phyloP scores from a whole-genome alignment of 306 rosid species.

The Parietaria judaica region DNA sequence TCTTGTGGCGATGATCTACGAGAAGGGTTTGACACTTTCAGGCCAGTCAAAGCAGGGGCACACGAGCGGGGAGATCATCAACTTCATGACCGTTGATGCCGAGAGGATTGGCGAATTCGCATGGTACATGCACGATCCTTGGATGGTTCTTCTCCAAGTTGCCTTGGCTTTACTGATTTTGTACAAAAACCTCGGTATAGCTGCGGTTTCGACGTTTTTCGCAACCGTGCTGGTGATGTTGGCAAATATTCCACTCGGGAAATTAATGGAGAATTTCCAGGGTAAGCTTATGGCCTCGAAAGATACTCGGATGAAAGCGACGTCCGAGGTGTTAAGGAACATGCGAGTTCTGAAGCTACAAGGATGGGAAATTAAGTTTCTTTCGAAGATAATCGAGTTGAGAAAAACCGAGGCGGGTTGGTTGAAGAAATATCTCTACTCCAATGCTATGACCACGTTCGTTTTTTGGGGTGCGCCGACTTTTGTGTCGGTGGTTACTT shows the following conservation, averaged over 20 bases:
- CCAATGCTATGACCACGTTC: conserved; percentile 36
- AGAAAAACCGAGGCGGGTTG: conserved; percentile 56
- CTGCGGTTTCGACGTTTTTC: conserved; percentile 56
- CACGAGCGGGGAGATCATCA: conserved; percentile 67
- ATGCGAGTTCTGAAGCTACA: conserved; percentile 86
- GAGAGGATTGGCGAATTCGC: conserved; percentile 53
- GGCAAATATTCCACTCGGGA: conserved; percentile 58
- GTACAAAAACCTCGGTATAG: conserved; percentile 66
- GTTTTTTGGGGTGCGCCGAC: conserved; percentile 68
- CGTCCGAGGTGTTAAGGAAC: conserved; percentile 65
- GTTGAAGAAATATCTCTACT: conserved; percentile 48
- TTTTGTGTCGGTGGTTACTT: conserved; percentile 64
- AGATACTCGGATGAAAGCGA: conserved; percentile 76
- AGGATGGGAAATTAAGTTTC: conserved; percentile 90
- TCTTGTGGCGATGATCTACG: conserved; percentile 50
- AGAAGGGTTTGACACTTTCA: conserved; percentile 61
- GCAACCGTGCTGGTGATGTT: conserved; percentile 60
- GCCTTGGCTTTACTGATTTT: conserved; percentile 54
- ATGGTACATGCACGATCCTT: conserved; percentile 65
- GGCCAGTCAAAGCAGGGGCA: conserved; percentile 45
- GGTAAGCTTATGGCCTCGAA: conserved; percentile 73
- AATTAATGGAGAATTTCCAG: conserved; percentile 58
- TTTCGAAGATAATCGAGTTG: conserved; percentile 46
- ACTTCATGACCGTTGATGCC: conserved; percentile 84
- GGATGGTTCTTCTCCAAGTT: conserved; percentile 61